Evolutionary conservation across 2,329 filamentous ascomycete genomes (phyloP).

Genomic region (Claviceps africana): DNA sequence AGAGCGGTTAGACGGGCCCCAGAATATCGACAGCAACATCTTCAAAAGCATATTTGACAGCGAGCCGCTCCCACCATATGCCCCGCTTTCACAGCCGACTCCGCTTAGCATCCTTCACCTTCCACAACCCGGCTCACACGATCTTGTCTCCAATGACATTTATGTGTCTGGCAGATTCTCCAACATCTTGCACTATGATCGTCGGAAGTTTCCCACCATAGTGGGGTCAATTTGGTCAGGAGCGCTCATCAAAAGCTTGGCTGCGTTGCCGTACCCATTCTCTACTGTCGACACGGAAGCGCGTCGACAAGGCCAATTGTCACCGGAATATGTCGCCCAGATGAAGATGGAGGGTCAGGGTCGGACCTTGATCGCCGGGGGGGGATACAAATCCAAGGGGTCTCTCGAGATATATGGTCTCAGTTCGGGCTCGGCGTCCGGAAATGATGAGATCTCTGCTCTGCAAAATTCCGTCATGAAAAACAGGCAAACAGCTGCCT

Average conservation of each 20-base stretch:
- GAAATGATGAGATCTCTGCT: conserved; percentile 10
- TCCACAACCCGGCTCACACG: conserved; percentile 36
- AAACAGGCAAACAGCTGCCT: conserved; percentile 72
- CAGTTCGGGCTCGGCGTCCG: conserved; percentile 16
- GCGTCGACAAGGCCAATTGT: conserved; percentile 39
- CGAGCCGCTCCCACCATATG: conserved; percentile 43
- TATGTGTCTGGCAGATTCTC: conserved; percentile 83
- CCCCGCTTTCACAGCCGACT: conserved; percentile 64
- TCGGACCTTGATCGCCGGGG: conserved; percentile 64
- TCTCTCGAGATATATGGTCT: conserved; percentile 77
- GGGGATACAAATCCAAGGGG: conserved; percentile 84
- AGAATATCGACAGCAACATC: conserved; percentile 14
- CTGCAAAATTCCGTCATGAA: conserved; percentile 41
- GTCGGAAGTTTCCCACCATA: conserved; percentile 68
- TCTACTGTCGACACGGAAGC: conserved; percentile 47
- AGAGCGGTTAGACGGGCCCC: conserved; percentile 22
- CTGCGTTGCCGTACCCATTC: conserved; percentile 55
- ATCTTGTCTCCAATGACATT: conserved; percentile 59
- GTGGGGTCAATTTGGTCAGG: conserved; percentile 72
- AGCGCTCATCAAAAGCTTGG: conserved; percentile 59
- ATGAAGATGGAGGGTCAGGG: conserved; percentile 39
- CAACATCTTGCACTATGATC: conserved; percentile 77
- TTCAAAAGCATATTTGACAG: conserved; percentile 34
- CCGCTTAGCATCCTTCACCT: conserved; percentile 74
- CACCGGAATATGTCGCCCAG: conserved; percentile 36